Evolutionary conservation across 2,329 filamentous ascomycete genomes (phyloP).

Genomic region (Diaporthe vexans): DNA sequence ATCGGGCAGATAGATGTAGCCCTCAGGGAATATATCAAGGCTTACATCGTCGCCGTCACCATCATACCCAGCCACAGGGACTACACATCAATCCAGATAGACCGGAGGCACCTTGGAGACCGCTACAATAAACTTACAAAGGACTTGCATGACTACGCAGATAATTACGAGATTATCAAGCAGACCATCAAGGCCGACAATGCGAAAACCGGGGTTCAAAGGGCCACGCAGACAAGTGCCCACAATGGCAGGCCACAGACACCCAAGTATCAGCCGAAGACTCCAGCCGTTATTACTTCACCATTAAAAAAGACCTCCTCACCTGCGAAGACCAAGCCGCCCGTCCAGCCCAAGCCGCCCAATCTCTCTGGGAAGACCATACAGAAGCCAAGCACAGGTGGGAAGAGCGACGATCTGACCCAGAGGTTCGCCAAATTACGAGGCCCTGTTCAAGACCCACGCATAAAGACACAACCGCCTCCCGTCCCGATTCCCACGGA

Average conservation of each 20-base stretch:
- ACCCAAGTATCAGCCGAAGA: not conserved
- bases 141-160: conserved; percentile 62
- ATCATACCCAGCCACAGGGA: conserved; percentile 83
- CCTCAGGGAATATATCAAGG: conserved; percentile 84
- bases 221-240: conserved; percentile 48
- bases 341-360: conserved; percentile 76
- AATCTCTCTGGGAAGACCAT: conserved; percentile 74
- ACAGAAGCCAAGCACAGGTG: conserved; percentile 49
- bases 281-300: not conserved
- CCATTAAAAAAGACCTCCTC: conserved; percentile 7
- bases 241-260: conserved; percentile 24
- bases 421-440: conserved; percentile 71
- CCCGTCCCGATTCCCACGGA: conserved; percentile 47
- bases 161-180: conserved; percentile 70
- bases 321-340: conserved; percentile 57
- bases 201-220: conserved; percentile 69
- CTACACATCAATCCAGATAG: conserved; percentile 74
- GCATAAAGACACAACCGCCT: conserved; percentile 65
- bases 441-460: conserved; percentile 64
- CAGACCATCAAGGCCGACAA: conserved; percentile 74
- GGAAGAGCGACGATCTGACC: conserved; percentile 62
- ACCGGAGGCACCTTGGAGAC: conserved; percentile 62
- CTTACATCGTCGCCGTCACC: conserved; percentile 83
- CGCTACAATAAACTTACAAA: conserved; percentile 65
- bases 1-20: conserved; percentile 80